Conservation (phyloP, 768 basidiomycete genomes). For the Mycena belliarum region DNA sequence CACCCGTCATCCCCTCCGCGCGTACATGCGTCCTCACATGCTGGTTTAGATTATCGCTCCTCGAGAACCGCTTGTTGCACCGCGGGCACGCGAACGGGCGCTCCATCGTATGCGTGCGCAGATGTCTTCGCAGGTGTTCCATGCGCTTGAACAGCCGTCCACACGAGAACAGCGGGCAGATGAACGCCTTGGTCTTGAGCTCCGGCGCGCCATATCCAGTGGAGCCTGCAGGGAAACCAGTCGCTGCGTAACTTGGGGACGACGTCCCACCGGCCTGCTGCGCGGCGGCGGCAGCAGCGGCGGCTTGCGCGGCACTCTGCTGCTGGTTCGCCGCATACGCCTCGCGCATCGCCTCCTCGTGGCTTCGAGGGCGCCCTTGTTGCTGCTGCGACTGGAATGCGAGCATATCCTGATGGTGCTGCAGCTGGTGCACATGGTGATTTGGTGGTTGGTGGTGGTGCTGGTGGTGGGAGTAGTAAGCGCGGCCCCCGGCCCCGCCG, state of each 20-base stretch:
- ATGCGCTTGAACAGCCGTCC: slow-evolving; percentile 86
- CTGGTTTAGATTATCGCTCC: slow-evolving; percentile 87
- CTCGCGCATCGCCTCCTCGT: slow-evolving; percentile 34
- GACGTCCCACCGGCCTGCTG: slow-evolving; percentile 17
- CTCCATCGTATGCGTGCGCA: slow-evolving; percentile 89
- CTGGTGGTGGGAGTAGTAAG: slow-evolving; percentile 1
- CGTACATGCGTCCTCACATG: slow-evolving; percentile 80
- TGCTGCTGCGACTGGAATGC: slow-evolving; percentile 21
- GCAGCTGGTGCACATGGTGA: slow-evolving; percentile 25
- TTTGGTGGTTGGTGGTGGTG: not conserved
- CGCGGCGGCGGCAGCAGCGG: not conserved
- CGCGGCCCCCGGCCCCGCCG: slow-evolving; percentile 32
- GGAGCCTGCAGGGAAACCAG: slow-evolving; percentile 14
- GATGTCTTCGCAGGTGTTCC: slow-evolving; percentile 88
- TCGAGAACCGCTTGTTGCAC: slow-evolving; percentile 82
- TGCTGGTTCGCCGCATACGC: slow-evolving; percentile 31
- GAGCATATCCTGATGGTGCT: slow-evolving; percentile 30
- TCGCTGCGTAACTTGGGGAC: not conserved
- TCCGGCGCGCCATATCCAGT: slow-evolving; percentile 14
- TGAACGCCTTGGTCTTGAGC: slow-evolving; percentile 63
- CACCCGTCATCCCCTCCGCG: slow-evolving; percentile 30
- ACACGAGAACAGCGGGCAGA: slow-evolving; percentile 84
- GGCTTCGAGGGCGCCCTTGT: slow-evolving; percentile 28
- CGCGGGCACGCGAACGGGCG: slow-evolving; percentile 73
- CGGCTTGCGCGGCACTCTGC: too few species aligned